Percentiles rank a stretch among this genome's conserved stretches.
Conservation (phyloP, 306 rosid genomes). For the Sophora flavescens region DNA sequence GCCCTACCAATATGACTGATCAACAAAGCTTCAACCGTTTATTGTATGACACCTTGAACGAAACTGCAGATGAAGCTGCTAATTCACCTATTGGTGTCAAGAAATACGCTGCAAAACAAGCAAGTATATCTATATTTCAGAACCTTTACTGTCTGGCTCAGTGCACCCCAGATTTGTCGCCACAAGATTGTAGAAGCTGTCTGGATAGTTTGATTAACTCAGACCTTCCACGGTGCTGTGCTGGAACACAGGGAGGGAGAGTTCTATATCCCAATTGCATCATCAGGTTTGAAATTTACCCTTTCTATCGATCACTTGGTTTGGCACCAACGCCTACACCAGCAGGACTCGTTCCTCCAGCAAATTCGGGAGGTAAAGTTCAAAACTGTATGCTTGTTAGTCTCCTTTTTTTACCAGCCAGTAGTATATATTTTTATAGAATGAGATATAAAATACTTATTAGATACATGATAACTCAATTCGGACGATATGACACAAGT, state of each 20-base stretch:
- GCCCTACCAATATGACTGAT: background rate
- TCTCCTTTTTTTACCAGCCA: no score
- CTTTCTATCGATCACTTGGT: conserved; percentile 2
- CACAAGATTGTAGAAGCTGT: background rate
- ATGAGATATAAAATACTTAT: no score
- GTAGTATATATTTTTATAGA: no score
- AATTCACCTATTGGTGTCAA: conserved; percentile 33
- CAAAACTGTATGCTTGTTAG: background rate
- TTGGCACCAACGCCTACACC: background rate
- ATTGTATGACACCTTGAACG: background rate
- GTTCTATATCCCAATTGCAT: background rate
- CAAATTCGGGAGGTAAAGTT: background rate
- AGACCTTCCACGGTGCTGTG: background rate
- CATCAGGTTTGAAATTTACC: conserved; percentile 9
- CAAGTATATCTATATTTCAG: conserved; percentile 16
- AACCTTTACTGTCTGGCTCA: conserved; percentile 42
- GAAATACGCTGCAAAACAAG: conserved; percentile 34
- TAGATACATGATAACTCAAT: no score
- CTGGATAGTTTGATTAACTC: background rate
- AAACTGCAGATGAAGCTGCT: background rate
- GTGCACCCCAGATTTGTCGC: conserved; percentile 40
- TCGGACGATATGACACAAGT: no score
- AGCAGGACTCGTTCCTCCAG: background rate
- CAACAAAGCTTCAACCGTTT: conserved; percentile 4
- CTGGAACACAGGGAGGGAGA: conserved; percentile 8